Evolutionary conservation across 805 yeast species (phyloP), one percentile per base, ranked within the genome.

Genomic region (Schizosaccharomyces octosporus): DNA sequence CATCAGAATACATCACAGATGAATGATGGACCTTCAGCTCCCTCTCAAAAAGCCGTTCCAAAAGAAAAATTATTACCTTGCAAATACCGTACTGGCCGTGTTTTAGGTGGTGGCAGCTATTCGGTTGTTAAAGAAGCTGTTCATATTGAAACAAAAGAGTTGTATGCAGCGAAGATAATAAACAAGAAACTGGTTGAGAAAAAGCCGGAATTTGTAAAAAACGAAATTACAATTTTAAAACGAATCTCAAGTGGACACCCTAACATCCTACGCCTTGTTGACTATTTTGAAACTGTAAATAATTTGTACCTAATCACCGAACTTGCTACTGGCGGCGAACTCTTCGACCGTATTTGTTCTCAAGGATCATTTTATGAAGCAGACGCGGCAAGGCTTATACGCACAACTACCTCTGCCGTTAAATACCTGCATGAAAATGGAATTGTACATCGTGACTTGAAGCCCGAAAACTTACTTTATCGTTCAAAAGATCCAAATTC

Each of bases 401-500:
- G 73, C 13, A 76, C 79, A 62, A 71, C 84, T 27, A 69, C 79
- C 1, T 74, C 79, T 9, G 83, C 84, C 0, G 75, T 84, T 1
- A 73, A 74, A 6, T 82, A 81, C 66, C 70, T 84, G 62, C 88
- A 83, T 66, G 63, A 66, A 2, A 76, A 82, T 64, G 77, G 78
- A 39, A 77, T 84, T 48, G 83, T 82, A 5, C 89, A 84, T 67
- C 76, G 89, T 58, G 89, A 84, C 66, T 70, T 84, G 63, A 84
- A 84, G 68, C 85, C 88, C 0, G 89, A 84, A 66, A 84, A 84
- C 66, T 72, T 84, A 48, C 72, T 84, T 57, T 81, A 83, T 67
- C 71, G 72, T 55, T 68, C 72, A 7, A 64, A 71, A 58, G 72
- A 75, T 48, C 71, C 71, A 59, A 65, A 70, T 59, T 69, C 73